These are phyloP conservation scores for Niebla homalea DNA, from an alignment of 495 filamentous ascomycete species.

Conservation along the genomic window DNA sequence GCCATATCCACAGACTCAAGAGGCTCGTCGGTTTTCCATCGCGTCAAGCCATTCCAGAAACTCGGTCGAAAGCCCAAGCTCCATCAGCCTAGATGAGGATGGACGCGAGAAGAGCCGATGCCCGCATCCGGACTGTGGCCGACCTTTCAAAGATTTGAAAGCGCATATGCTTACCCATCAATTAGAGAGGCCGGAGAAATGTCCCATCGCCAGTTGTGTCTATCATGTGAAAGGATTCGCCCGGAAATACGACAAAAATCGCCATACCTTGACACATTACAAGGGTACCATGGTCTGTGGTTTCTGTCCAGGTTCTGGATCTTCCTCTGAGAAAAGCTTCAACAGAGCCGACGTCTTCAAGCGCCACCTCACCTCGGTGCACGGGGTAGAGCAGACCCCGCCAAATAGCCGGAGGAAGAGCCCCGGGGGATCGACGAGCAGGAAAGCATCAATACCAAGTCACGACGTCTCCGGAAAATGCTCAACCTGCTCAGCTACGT, in stretches of 20 bases:
- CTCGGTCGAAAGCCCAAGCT: conserved; percentile 41
- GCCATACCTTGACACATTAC: conserved; percentile 97
- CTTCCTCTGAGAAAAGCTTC: conserved; percentile 91
- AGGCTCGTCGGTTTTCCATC: conserved; percentile 37
- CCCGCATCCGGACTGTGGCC: conserved; percentile 71
- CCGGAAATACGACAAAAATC: conserved; percentile 95
- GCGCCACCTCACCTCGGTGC: conserved; percentile 84
- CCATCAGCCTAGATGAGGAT: conserved; percentile 49
- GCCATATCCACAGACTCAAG: conserved; percentile 21
- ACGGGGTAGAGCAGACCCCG: conserved; percentile 88
- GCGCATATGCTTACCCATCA: conserved; percentile 96
- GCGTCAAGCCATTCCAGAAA: conserved; percentile 42
- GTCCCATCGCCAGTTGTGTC: conserved; percentile 85
- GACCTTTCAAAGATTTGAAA: conserved; percentile 86
- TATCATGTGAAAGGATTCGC: conserved; percentile 95
- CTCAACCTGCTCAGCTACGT: conserved; percentile 84
- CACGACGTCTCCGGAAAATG: conserved; percentile 82
- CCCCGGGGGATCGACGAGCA: conserved; percentile 27
- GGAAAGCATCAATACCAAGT: conserved; percentile 45
- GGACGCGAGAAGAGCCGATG: conserved; percentile 57
- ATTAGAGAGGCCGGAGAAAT: conserved; percentile 89
- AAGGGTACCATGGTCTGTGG: conserved; percentile 99
- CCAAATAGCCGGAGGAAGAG: conserved; percentile 90
- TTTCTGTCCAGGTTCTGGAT: conserved; percentile 88
- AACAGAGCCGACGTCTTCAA: conserved; percentile 99